phyloP scores from a whole-genome alignment of 306 rosid species.

The Fagus sylvatica region DNA sequence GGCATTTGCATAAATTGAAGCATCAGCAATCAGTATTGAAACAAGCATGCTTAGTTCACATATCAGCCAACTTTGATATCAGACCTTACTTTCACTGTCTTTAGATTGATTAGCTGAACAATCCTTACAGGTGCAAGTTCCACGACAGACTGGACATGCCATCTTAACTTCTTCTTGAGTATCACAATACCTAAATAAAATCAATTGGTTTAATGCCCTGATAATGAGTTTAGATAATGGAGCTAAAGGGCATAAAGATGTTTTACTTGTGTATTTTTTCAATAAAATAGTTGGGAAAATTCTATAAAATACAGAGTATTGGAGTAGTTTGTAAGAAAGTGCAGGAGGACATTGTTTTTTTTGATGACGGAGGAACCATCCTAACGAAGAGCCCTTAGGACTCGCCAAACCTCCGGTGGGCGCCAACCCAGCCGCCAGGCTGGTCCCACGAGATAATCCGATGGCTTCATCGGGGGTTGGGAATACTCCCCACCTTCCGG shows the following conservation, averaged over 20 bases:
- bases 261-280: conserved; percentile 8
- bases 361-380: too few species aligned
- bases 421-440: too few species aligned
- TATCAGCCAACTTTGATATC: conserved; percentile 51
- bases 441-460: too few species aligned
- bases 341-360: background rate
- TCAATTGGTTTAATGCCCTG: background rate
- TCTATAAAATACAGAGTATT: background rate
- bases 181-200: conserved; percentile 64
- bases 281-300: too few species aligned
- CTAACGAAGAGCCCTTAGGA: too few species aligned
- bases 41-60: conserved; percentile 23
- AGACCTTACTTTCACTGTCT: conserved; percentile 95
- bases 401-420: too few species aligned
- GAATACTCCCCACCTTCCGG: too few species aligned
- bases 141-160: conserved; percentile 95
- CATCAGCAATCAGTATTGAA: conserved; percentile 33
- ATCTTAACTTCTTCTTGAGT: conserved; percentile 78
- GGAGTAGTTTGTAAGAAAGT: conserved; percentile 9
- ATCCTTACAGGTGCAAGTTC: conserved; percentile 87
- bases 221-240: background rate
- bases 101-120: conserved; percentile 63
- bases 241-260: conserved; percentile 5
- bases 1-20: conserved; percentile 21
- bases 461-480: too few species aligned